Evolutionary conservation across 2,329 filamentous ascomycete species (phyloP).

Genomic region (Aspergillus ustus): DNA sequence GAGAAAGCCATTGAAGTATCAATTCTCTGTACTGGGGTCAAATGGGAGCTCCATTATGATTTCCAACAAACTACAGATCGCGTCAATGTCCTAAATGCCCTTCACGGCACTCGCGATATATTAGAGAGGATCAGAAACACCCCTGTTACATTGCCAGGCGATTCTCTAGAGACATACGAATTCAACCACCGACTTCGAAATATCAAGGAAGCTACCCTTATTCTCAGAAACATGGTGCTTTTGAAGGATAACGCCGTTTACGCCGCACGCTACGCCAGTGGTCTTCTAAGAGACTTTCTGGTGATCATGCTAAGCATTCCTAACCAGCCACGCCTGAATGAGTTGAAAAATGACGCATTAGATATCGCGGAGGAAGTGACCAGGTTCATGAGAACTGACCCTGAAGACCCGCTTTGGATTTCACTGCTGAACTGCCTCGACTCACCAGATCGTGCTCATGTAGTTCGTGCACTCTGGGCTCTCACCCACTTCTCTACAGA

Average conservation of each 20-base stretch:
- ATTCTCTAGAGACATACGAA: constrained; percentile 71
- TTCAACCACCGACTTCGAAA: constrained; percentile 74
- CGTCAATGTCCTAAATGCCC: constrained; percentile 65
- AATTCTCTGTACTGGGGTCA: constrained; percentile 77
- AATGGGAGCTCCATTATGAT: constrained; percentile 79
- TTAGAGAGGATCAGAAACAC: constrained; percentile 72
- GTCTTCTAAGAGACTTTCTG: constrained; percentile 76
- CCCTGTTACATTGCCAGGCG: constrained; percentile 62
- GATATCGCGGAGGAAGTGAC: constrained; percentile 92
- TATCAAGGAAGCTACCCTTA: constrained; percentile 83
- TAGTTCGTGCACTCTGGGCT: constrained; percentile 79
- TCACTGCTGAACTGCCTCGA: constrained; percentile 64
- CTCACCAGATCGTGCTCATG: constrained; percentile 77
- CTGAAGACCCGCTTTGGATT: constrained; percentile 77
- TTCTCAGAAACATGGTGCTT: constrained; percentile 95
- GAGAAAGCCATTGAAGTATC: constrained; percentile 82
- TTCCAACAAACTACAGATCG: constrained; percentile 54
- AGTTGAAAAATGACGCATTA: constrained; percentile 87
- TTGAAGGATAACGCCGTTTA: constrained; percentile 85
- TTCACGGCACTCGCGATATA: constrained; percentile 71
- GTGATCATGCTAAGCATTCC: constrained; percentile 82
- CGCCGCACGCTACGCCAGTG: constrained; percentile 69
- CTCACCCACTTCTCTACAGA: constrained; percentile 89
- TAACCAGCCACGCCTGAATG: constrained; percentile 69
- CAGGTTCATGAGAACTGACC: constrained; percentile 73